phyloP scores from a whole-genome alignment of 495 filamentous ascomycete species.

The Barbatosphaeria neglecta region DNA sequence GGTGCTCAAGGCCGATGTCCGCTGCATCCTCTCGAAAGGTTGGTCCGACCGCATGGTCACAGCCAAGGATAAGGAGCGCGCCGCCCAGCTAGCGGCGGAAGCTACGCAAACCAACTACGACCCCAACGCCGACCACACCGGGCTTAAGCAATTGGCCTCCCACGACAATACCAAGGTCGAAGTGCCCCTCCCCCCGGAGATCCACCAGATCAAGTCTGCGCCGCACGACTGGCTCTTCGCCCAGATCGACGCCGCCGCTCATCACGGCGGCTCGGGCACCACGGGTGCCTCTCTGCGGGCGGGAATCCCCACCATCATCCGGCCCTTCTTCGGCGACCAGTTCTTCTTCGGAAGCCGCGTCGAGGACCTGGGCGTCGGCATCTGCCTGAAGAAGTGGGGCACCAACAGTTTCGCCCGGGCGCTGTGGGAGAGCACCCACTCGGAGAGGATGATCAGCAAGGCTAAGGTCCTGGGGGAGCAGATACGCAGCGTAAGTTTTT shows the following conservation, averaged over 20 bases:
- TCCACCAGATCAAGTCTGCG: conserved; percentile 77
- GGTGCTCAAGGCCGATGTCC: conserved; percentile 81
- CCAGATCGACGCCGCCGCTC: conserved; percentile 87
- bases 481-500: conserved; percentile 64
- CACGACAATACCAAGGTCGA: conserved; percentile 37
- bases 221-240: conserved; percentile 96
- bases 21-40: conserved; percentile 94
- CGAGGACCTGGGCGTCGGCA: conserved; percentile 85
- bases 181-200: conserved; percentile 63
- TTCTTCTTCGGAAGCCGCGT: conserved; percentile 88
- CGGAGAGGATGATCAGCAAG: conserved; percentile 78
- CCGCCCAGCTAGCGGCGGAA: conserved; percentile 3
- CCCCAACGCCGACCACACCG: neutral
- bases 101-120: neutral
- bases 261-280: conserved; percentile 91
- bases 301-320: conserved; percentile 87
- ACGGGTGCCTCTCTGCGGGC: conserved; percentile 89
- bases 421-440: conserved; percentile 85
- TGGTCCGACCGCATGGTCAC: conserved; percentile 72
- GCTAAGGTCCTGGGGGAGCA: conserved; percentile 70
- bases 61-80: conserved; percentile 31
- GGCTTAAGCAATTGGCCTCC: neutral
- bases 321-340: conserved; percentile 96
- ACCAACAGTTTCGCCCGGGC: conserved; percentile 69
- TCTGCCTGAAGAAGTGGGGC: conserved; percentile 82